A percentile compares a stretch with the other conserved stretches of the same genome.
These are phyloP conservation scores for Myxozyma geophila DNA, from an alignment of 805 yeast genomes.

Conservation along the genomic window DNA sequence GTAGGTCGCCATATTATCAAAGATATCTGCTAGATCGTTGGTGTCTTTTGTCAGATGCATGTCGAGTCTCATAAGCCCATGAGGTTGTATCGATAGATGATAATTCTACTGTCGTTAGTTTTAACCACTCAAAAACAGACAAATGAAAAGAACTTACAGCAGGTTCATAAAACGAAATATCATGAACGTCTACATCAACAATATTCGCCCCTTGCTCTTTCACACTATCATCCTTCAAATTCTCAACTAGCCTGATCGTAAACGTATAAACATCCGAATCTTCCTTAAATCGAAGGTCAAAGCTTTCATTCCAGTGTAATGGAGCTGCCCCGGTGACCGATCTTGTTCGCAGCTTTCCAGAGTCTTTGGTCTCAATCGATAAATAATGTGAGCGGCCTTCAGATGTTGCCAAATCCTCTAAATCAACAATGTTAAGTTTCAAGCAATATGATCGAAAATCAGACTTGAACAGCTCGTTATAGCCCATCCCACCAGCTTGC, in stretches of 20 bases:
- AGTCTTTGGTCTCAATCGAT: constrained; percentile 1
- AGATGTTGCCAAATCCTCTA: neutral
- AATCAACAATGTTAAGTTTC: constrained; percentile 2
- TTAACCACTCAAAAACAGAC: too few species aligned
- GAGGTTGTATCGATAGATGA: constrained; percentile 5
- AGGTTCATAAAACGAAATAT: constrained; percentile 7
- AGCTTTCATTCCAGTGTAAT: constrained; percentile 5
- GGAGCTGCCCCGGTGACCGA: neutral
- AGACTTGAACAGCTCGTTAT: neutral
- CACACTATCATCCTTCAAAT: neutral
- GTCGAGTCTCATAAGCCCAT: neutral
- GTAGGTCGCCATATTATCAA: neutral
- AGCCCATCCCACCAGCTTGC: neutral
- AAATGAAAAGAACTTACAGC: neutral
- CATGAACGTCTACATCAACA: constrained; percentile 17
- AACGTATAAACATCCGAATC: constrained; percentile 1
- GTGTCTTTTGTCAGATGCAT: constrained; percentile 9
- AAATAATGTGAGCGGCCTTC: neutral
- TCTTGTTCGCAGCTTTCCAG: neutral
- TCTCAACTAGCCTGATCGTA: constrained; percentile 5
- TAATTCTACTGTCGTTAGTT: neutral
- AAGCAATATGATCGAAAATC: constrained; percentile 1
- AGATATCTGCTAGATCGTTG: neutral
- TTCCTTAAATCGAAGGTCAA: constrained; percentile 4
- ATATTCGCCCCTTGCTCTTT: neutral